Conservation (phyloP, 306 rosid genomes). For the Rosa persica region DNA sequence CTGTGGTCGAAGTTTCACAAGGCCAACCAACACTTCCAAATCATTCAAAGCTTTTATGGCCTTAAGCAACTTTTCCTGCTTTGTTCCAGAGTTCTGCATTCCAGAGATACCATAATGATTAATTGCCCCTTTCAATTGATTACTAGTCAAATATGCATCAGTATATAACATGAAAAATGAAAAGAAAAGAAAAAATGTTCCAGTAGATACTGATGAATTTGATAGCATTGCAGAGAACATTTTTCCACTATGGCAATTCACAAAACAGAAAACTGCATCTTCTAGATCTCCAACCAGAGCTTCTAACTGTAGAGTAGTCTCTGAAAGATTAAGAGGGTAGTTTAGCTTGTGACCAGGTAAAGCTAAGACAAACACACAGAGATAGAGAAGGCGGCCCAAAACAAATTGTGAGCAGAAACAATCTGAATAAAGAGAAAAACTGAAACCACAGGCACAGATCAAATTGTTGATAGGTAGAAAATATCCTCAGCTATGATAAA, state of each 20-base stretch:
- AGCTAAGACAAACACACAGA: conserved; percentile 3
- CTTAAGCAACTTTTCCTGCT: conserved; percentile 57
- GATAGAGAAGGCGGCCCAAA: background rate
- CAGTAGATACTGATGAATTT: conserved; percentile 38
- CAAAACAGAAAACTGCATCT: conserved; percentile 64
- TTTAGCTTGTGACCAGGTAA: conserved; percentile 34
- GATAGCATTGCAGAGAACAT: conserved; percentile 46
- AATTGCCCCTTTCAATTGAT: conserved; percentile 11
- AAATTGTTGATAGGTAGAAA: background rate
- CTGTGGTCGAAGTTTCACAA: conserved; percentile 42
- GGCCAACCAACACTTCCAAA: conserved; percentile 46
- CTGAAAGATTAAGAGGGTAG: conserved; percentile 52
- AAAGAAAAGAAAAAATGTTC: conserved; percentile 26
- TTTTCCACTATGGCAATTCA: conserved; percentile 49
- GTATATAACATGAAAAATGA: background rate
- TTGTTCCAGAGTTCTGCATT: conserved; percentile 53
- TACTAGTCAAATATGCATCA: conserved; percentile 21
- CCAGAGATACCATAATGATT: conserved; percentile 1
- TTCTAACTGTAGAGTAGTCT: conserved; percentile 71
- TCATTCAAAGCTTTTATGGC: conserved; percentile 59
- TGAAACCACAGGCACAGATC: background rate
- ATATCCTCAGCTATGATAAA: background rate
- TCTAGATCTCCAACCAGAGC: conserved; percentile 83
- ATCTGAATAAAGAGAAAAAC: background rate
- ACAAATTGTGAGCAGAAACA: conserved; percentile 3